These are phyloP conservation scores for Chenopodium formosanum DNA, from an alignment of 148 eudicot genomes.

Conservation along the genomic window DNA sequence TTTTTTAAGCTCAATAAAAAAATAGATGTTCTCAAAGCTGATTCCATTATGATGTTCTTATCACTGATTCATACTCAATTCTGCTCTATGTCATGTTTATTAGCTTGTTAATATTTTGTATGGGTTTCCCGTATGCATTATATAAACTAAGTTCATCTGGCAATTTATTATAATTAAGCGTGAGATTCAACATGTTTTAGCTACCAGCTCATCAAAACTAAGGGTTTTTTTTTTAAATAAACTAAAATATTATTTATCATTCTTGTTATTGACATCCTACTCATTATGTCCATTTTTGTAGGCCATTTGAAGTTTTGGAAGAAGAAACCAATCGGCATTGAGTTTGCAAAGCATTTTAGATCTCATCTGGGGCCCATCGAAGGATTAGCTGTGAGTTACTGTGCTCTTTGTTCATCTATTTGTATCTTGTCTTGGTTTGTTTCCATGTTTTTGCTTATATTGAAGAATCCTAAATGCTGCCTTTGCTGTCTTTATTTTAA, in stretches of 20 bases:
- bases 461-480: background rate
- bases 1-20: background rate
- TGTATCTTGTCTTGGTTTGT: background rate
- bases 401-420: constrained; percentile 1
- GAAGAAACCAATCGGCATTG: constrained; percentile 84
- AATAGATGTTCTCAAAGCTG: background rate
- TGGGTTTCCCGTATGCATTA: background rate
- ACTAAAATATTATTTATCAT: too few species aligned
- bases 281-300: constrained; percentile 23
- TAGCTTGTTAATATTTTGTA: background rate
- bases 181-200: background rate
- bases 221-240: background rate
- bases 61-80: background rate
- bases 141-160: background rate
- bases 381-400: constrained; percentile 84
- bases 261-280: background rate
- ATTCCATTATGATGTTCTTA: background rate
- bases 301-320: constrained; percentile 99
- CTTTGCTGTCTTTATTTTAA: background rate
- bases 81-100: background rate
- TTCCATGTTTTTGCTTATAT: constrained; percentile 17
- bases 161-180: background rate
- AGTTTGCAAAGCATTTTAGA: constrained; percentile 97
- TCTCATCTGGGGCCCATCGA: constrained; percentile 97
- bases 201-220: background rate